Conservation (phyloP, 2,329 filamentous ascomycete species). For the Penicillium sclerotigenum region DNA sequence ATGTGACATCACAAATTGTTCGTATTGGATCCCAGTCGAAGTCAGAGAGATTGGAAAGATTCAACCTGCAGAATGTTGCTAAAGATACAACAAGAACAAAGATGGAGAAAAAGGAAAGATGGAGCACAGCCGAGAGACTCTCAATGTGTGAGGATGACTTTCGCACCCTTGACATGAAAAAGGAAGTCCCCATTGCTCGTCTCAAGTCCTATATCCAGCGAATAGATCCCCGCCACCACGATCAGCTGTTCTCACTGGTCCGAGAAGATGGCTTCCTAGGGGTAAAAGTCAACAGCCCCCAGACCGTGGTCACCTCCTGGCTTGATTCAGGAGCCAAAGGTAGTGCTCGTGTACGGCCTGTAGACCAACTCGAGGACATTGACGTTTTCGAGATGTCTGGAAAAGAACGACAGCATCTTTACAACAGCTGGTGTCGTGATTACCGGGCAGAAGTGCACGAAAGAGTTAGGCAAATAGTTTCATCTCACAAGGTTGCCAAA, state of each 20-base stretch:
- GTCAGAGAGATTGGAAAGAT: constrained; percentile 49
- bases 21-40: constrained; percentile 61
- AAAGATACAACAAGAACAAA: constrained; percentile 37
- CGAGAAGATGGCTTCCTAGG: neutral
- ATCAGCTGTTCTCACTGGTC: constrained; percentile 1
- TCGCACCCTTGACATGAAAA: constrained; percentile 6
- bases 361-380: neutral
- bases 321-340: neutral
- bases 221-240: neutral
- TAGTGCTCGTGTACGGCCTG: neutral
- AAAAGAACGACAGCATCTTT: neutral
- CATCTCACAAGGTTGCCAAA: neutral
- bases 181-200: neutral
- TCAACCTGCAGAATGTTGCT: constrained; percentile 48
- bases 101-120: constrained; percentile 27
- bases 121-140: constrained; percentile 9
- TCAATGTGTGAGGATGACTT: constrained; percentile 15
- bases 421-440: neutral
- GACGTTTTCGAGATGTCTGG: neutral
- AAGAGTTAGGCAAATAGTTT: neutral
- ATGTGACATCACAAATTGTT: constrained; percentile 48
- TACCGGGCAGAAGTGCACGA: neutral
- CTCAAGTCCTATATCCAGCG: constrained; percentile 10
- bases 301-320: neutral
- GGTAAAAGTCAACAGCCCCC: neutral